A percentile compares a stretch with the other conserved stretches of the same genome.
phyloP scores from a whole-genome alignment of 140 eudicot species.

The Stevia rebaudiana region DNA sequence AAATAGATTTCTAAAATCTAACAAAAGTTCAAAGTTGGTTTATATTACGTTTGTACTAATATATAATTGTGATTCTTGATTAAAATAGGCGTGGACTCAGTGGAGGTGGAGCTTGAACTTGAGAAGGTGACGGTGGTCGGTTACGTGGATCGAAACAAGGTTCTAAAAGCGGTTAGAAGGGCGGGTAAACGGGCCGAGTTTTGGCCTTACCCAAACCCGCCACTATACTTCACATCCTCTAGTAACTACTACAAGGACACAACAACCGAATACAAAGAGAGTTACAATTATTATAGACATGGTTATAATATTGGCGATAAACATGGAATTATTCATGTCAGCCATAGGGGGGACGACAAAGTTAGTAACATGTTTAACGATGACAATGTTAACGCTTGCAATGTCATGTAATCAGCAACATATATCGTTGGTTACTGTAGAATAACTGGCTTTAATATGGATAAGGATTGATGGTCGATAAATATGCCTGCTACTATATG shows the following conservation, averaged over 20 bases:
- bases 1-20: too few species aligned
- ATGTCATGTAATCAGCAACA: constrained; percentile 45
- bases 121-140: constrained; percentile 85
- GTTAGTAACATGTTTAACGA: constrained; percentile 94
- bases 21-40: too few species aligned
- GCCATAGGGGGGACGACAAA: constrained; percentile 85
- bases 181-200: constrained; percentile 94
- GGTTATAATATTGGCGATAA: constrained; percentile 76
- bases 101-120: constrained; percentile 72
- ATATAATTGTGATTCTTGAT: neutral
- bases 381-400: constrained; percentile 79
- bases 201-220: constrained; percentile 88
- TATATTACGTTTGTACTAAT: too few species aligned
- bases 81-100: constrained; percentile 68
- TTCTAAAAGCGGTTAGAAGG: constrained; percentile 73
- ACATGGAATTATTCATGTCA: constrained; percentile 65
- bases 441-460: constrained; percentile 29
- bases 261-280: constrained; percentile 65
- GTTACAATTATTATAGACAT: constrained; percentile 85
- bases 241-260: constrained; percentile 67
- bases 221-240: constrained; percentile 69
- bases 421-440: constrained; percentile 7
- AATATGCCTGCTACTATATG: constrained; percentile 19
- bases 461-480: constrained; percentile 22
- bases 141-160: constrained; percentile 87